Percentiles rank a stretch among this genome's conserved stretches.
Evolutionary conservation across 768 basidiomycete species (phyloP).

Genomic region (Mycena indigotica): DNA sequence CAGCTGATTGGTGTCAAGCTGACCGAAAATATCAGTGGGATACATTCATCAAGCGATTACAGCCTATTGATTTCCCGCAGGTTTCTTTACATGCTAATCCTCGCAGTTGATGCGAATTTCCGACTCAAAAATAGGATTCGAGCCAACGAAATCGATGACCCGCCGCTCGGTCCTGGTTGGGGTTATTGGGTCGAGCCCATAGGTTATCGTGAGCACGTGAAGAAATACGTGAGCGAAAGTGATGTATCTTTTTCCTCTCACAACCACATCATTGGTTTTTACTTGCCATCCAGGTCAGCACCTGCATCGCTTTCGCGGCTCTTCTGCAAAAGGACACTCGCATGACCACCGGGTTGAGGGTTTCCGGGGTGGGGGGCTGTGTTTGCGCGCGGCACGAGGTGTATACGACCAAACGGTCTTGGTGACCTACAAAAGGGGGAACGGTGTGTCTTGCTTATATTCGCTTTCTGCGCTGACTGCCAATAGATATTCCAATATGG

Average conservation of each 20-base stretch:
- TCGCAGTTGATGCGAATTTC: slow-evolving; percentile 20
- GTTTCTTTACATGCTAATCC: slow-evolving; percentile 10
- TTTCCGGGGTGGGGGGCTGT: slow-evolving; percentile 18
- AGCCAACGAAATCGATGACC: slow-evolving; percentile 18
- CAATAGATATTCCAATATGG: background rate
- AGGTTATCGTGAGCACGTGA: slow-evolving; percentile 9
- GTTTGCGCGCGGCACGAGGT: slow-evolving; percentile 12
- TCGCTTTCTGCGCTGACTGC: background rate
- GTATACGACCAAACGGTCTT: slow-evolving; percentile 17
- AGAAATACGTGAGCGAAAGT: background rate
- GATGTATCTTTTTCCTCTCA: background rate
- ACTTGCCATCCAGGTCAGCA: slow-evolving; percentile 19
- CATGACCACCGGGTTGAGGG: slow-evolving; percentile 1
- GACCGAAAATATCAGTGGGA: background rate
- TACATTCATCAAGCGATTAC: fast-evolving
- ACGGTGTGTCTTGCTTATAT: slow-evolving; percentile 11
- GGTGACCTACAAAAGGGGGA: slow-evolving; percentile 26
- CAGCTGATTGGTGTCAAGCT: slow-evolving; percentile 15
- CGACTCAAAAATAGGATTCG: slow-evolving; percentile 15
- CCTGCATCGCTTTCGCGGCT: slow-evolving; percentile 12
- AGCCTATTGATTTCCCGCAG: background rate
- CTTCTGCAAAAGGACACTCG: slow-evolving; percentile 6
- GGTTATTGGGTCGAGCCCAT: slow-evolving; percentile 21
- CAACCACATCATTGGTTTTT: background rate
- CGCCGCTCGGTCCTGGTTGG: slow-evolving; percentile 18